Evolutionary conservation across 2,329 filamentous ascomycete species (phyloP), one percentile per base, ranked within the genome.

Genomic region (Neofusicoccum parvum): DNA sequence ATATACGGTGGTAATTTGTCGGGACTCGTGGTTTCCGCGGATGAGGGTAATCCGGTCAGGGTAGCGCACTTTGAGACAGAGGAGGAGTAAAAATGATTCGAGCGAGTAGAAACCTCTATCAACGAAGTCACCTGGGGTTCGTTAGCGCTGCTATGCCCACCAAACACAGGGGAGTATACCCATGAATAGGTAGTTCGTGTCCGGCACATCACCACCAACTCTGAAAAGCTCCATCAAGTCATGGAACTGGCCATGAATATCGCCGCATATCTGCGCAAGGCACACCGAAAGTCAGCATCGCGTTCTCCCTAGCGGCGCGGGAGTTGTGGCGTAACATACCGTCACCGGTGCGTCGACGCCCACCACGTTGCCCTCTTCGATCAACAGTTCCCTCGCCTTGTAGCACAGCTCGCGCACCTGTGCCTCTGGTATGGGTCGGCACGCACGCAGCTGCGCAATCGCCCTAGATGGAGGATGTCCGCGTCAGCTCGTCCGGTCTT

Each of bases 171-270:
- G 17, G 46, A 3, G 17, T 69, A 41, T 83, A 92, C 90, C 94
- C 92, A 97, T 97, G 81, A 97, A 97, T 3, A 97, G 87, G 78
- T 97, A 97, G 75, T 96, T 97, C 37, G 94, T 97, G 74, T 97
- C 94, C 46, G 94, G 94, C 3, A 96, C 92, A 76, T 97, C 92
- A 69, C 94, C 94, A 68, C 94, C 94, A 3, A 97, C 94, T 62
- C 93, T 88, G 76, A 97, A 97, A 5, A 97, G 87, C 79, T 97
- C 94, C 94, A 97, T 97, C 72, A 97, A 80, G 76, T 97, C 94
- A 74, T 97, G 94, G 75, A 97, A 97, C 78, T 97, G 94, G 70
- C 94, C 94, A 75, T 98, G 94, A 66, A 98, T 97, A 76, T 97
- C 94, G 72, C 94, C 94, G 75, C 94, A 97, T 86, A 97, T 96